A percentile compares a stretch with the other conserved stretches of the same genome.
These are phyloP conservation scores for Isochrysis galbana DNA, from an alignment of 78 protist species.

Conservation along the genomic window DNA sequence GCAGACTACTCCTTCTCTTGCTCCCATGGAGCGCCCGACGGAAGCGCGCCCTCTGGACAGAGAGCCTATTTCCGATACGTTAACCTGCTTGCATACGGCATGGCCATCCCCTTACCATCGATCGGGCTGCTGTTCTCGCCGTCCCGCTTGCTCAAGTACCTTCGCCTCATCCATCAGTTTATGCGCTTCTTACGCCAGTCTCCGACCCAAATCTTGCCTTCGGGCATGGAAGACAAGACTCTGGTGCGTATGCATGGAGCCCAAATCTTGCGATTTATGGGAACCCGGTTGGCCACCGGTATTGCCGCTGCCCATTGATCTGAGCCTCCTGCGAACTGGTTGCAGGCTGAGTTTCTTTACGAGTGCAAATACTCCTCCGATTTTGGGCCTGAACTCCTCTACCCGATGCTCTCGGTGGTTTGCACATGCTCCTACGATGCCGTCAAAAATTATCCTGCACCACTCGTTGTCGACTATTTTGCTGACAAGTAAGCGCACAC, in stretches of 20 bases:
- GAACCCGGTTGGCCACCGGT: too few species aligned
- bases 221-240: too few species aligned
- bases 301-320: too few species aligned
- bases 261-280: too few species aligned
- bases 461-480: conserved; percentile 12
- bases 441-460: not conserved
- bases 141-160: not conserved
- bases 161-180: conserved; percentile 10
- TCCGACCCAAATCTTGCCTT: not conserved
- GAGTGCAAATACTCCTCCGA: not conserved
- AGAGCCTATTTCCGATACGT: conserved; percentile 15
- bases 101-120: not conserved
- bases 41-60: too few species aligned
- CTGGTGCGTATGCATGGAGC: too few species aligned
- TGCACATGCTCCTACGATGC: conserved; percentile 13
- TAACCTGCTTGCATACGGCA: not conserved
- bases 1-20: conserved; percentile 1
- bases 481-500: not conserved
- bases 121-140: not conserved
- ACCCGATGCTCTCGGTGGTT: conserved; percentile 17
- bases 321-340: too few species aligned
- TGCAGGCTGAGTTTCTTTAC: not conserved
- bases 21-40: not conserved
- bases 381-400: not conserved
- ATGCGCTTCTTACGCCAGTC: not conserved